Evolutionary conservation across 345 rosid genomes (phyloP), one percentile per base, ranked within the genome.

Genomic region (Salix koriyanagi): DNA sequence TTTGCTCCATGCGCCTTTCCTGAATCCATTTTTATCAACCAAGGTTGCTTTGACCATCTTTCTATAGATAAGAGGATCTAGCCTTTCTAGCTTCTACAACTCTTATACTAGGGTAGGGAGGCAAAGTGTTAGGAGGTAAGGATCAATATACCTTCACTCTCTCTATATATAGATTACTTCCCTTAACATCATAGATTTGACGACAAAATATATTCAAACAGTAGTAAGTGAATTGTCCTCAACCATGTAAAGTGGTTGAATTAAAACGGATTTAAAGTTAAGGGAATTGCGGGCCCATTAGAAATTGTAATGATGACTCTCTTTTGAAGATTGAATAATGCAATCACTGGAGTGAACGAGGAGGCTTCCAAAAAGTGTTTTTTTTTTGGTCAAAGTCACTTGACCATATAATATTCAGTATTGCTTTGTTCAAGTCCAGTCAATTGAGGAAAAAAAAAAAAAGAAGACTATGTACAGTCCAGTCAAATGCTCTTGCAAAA

Each of bases 1-100:
- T 32, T n/a, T 30, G 58, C 84, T 82, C 89, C 89, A 86, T 4
- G 81, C 81, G 19, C 89, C 89, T 74, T 71, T 84, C 83, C 79
- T 86, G 25, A 74, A 11, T 26, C 89, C 89, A 80, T 84, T 80
- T 58, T 80, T 61, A 44, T 84, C 87, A 54, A 70, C 58, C 6
- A 58, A 69, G 30, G 84, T 76, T 39, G 84, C 67, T 78, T 79
- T 84, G 62, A 86, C 89, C 89, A 84, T 86, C 23, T 75, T 66
- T 68, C 14, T 34, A 5, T 15, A 56, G 26, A n/a, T 19, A 21
- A n/a, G 4, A 10, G 62, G 9, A 56, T 41, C 13, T 6, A 7
- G 34, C 8, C 39, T 36, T 41, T 66, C 76, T 76, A 15, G 62
- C 23, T 9, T 44, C 19, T 71, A 65, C 48, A 42, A 26, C 23